Evolutionary conservation across 2,329 filamentous ascomycete species (phyloP).

Genomic region (Elsinoe batatas): DNA sequence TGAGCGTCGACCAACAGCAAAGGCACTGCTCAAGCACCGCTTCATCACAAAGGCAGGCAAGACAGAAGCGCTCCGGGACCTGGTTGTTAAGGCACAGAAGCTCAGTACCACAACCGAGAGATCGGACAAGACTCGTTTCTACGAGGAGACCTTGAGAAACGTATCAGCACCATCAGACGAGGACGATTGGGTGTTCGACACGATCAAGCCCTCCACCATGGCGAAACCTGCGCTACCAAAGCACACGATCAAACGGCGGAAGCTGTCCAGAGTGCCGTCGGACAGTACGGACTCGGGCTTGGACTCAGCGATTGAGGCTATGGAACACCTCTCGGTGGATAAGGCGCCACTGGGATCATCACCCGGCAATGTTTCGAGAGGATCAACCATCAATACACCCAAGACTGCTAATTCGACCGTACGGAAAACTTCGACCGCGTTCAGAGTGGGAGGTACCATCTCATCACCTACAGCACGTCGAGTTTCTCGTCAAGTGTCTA

Average conservation of each 20-base stretch:
- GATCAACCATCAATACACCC: constrained; percentile 30
- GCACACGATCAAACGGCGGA: constrained; percentile 43
- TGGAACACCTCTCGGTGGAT: constrained; percentile 35
- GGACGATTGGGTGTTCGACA: constrained; percentile 94
- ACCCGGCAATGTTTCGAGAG: constrained; percentile 19
- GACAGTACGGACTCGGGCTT: constrained; percentile 21
- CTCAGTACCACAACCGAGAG: constrained; percentile 63
- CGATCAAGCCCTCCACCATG: constrained; percentile 61
- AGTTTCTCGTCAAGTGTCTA: constrained; percentile 25
- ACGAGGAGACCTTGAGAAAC: constrained; percentile 72
- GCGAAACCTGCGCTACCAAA: constrained; percentile 41
- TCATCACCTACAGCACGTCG: constrained; percentile 27
- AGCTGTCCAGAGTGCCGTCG: constrained; percentile 37
- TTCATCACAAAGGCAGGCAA: constrained; percentile 84
- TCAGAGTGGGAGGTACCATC: constrained; percentile 22
- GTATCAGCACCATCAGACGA: constrained; percentile 49
- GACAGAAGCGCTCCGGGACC: constrained; percentile 75
- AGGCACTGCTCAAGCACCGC: constrained; percentile 75
- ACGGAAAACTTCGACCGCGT: constrained; percentile 32
- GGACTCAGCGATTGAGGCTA: constrained; percentile 28
- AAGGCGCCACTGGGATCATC: constrained; percentile 32
- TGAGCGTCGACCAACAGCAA: constrained; percentile 71
- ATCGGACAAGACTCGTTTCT: constrained; percentile 66
- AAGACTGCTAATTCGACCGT: constrained; percentile 22
- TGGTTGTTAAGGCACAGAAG: constrained; percentile 73